These are phyloP conservation scores for Coniferiporia sulphurascens DNA, from an alignment of 1,284 basidiomycete genomes.

Conservation along the genomic window DNA sequence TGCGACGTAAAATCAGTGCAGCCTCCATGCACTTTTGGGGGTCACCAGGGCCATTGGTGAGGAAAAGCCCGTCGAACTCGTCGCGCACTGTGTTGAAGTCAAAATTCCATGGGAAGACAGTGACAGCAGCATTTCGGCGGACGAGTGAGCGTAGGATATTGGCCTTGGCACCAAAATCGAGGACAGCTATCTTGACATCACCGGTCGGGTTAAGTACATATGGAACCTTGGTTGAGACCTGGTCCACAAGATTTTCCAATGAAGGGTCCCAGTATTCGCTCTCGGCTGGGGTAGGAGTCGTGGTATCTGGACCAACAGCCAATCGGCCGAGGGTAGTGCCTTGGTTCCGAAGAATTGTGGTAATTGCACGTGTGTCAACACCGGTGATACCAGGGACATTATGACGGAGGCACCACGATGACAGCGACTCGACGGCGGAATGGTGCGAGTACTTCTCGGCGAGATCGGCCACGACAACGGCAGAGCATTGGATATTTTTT, in stretches of 20 bases:
- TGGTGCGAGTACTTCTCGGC: constrained; percentile 96
- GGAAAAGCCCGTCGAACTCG: constrained; percentile 91
- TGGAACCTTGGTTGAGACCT: constrained; percentile 82
- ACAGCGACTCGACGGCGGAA: constrained; percentile 87
- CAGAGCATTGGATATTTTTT: constrained; percentile 84
- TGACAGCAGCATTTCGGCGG: constrained; percentile 86
- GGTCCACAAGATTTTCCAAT: constrained; percentile 87
- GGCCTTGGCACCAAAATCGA: constrained; percentile 97
- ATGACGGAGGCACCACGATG: constrained; percentile 90
- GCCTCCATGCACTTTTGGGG: constrained; percentile 89
- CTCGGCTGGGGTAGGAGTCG: constrained; percentile 51
- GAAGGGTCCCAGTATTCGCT: constrained; percentile 92
- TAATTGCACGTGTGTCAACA: constrained; percentile 97
- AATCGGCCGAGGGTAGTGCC: constrained; percentile 95
- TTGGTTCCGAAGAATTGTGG: constrained; percentile 89
- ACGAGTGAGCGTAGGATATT: constrained; percentile 94
- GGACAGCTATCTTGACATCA: constrained; percentile 87
- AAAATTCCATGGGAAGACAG: constrained; percentile 95
- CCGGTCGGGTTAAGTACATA: constrained; percentile 88
- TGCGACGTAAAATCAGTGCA: constrained; percentile 73
- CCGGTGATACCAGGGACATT: constrained; percentile 93
- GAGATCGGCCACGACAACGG: constrained; percentile 91
- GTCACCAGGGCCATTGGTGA: constrained; percentile 96
- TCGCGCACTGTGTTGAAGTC: constrained; percentile 92
- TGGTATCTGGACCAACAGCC: constrained; percentile 76